Evolutionary conservation across 495 filamentous ascomycete genomes (phyloP), one percentile per base, ranked within the genome.

Genomic region (Gamarada debralockiae): DNA sequence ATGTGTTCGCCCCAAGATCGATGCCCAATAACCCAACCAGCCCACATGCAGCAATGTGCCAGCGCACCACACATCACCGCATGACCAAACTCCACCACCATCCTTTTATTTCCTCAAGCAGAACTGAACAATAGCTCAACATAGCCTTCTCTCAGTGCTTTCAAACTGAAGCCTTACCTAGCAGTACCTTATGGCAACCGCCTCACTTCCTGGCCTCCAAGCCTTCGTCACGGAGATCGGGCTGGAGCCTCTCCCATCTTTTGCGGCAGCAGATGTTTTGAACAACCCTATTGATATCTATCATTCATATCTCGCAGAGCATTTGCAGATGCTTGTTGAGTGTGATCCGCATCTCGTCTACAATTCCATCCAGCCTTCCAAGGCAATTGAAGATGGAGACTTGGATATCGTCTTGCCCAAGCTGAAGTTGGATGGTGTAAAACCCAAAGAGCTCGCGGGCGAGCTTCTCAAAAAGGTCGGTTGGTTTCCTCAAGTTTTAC

Each of bases 341-440:
- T 44, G 40, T 25, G 40, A 53, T 22, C 27, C 40, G 17, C 14
- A 44, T 6, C 21, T 44, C 15, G 63, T 58, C 18, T 68, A 61
- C 47, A 55, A 63, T 40, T 58, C 68, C 6, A 62, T 71, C 43
- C 55, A 62, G 34, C 57, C 58, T 40, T 36, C 65, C 22, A 57
- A 57, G 24, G 53, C 49, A 9, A 46, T 64, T 15, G 60, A 58
- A 7, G 64, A 69, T 42, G 65, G 69, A 18, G 69, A 71, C 51
- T 41, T 71, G 27, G 57, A 52, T 15, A 47, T 71, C 18, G 56
- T 66, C 23, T 52, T 71, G 21, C 66, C 69, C 8, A 65, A 59
- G 53, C 55, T 71, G 10, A 65, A 43, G 24, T 21, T 45, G 21
- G 2, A 12, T 2, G 25, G 39, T 20, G 2, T 25, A 6, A 37